Base-by-base conservation (phyloP, 2,329 filamentous ascomycete genomes). In the Penicillium sp. region DNA sequence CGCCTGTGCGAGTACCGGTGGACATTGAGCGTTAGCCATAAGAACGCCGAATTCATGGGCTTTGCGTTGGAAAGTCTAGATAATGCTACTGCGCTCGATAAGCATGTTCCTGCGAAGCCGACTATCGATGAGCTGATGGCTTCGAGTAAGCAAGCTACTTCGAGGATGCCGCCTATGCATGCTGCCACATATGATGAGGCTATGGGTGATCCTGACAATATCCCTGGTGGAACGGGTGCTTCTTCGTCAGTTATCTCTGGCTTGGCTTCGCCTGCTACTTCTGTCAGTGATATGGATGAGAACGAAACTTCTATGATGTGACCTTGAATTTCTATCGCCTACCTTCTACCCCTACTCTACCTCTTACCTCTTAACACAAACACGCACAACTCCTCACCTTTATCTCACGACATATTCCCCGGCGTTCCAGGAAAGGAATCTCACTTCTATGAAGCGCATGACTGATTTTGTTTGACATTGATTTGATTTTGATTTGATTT, bases 1-100 rank as follows among this genome's bases (percentile, higher is more conserved):
- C 82, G 93, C 1, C 77, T 98, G 22, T 88, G 87, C 58, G 93
- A 99, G 76, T 98, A 97, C 71, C 85, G 91, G 49, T 99, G 93
- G 93, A 97, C 93, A 10, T 80, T 98, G 54, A 89, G 89, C 9
- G 93, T 98, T 48, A 93, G 89, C 74, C 88, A 86, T 45, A 91
- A 91, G 71, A 86, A 89, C 48, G 84, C 83, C 11, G 77, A 72
- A 51, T 77, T 77, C 63, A 66, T 77, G 60, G 58, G 73, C 61
- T 91, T 90, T 65, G 89, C 89, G n/a, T 87, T 91, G 79, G 87
- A 87, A 3, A 90, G 90, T 81, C 77, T 92, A 44, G 89, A 91
- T 68, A 88, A 88, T 53, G 88, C 85, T 21, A 88, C 86, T 0
- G 86, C 86, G 0, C 72, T 91, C 58, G 79, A 90, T 24, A 88